Evolutionary conservation across 83 land plant genomes (phyloP).

Genomic region (Thuja plicata): DNA sequence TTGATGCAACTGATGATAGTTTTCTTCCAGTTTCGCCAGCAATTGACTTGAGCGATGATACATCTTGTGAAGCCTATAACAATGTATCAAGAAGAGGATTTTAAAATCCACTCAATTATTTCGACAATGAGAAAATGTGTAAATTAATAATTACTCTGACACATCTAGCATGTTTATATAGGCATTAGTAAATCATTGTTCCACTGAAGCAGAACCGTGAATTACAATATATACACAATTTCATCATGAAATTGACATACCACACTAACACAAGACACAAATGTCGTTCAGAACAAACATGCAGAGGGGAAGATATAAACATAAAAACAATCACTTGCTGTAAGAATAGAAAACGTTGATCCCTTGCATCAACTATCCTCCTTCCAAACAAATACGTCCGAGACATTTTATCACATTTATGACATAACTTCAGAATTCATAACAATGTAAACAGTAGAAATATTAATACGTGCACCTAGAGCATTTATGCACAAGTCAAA

Average conservation of each 20-base stretch:
- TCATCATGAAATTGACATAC: background rate
- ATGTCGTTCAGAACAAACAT: background rate
- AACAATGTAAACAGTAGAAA: background rate
- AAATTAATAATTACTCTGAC: background rate
- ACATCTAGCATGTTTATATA: background rate
- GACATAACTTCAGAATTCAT: background rate
- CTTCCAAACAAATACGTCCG: background rate
- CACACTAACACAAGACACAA: background rate
- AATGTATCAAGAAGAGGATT: background rate
- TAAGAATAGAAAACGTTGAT: background rate
- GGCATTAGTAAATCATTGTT: background rate
- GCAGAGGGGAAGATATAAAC: background rate
- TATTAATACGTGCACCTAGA: background rate
- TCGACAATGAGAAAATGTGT: background rate
- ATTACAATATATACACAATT: background rate
- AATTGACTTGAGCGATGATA: conserved; percentile 60
- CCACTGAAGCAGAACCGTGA: background rate
- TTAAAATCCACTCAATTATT: background rate
- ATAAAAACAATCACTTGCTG: background rate
- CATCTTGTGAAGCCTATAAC: conserved; percentile 66
- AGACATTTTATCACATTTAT: background rate
- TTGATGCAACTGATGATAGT: conserved; percentile 65
- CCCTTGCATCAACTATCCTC: background rate
- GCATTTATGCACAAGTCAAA: background rate
- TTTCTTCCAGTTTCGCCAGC: conserved; percentile 84